A percentile compares a stretch with the other conserved stretches of the same genome.
phyloP scores from a whole-genome alignment of 2,329 filamentous ascomycete genomes.

The Colletotrichum karsti region DNA sequence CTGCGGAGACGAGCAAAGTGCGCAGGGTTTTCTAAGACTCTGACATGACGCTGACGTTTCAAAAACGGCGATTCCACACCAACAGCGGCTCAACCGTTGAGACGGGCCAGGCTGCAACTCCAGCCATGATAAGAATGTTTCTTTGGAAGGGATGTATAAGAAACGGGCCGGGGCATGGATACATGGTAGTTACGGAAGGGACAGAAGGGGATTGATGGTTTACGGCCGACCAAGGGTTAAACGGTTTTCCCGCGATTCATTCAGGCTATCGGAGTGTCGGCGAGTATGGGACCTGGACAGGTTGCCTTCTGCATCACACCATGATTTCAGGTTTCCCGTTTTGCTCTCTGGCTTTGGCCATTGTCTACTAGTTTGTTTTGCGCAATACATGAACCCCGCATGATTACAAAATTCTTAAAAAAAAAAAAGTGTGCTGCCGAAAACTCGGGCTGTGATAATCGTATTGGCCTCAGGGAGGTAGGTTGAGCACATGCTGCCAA shows the following conservation, averaged over 20 bases:
- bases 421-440: not conserved
- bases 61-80: not conserved
- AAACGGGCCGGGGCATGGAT: not conserved
- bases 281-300: conserved; percentile 23
- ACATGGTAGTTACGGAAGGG: conserved; percentile 18
- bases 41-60: not conserved
- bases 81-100: conserved; percentile 10
- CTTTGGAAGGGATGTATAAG: not conserved
- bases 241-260: conserved; percentile 21
- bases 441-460: too few relatives aligned
- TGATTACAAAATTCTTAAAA: not conserved
- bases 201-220: conserved; percentile 3
- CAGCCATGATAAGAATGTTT: conserved; percentile 11
- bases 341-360: conserved; percentile 11
- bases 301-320: conserved; percentile 23
- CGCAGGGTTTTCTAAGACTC: not conserved
- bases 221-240: conserved; percentile 19
- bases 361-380: conserved; percentile 24
- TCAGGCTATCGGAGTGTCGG: conserved; percentile 28
- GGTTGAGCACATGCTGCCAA: conserved; percentile 19
- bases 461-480: not conserved
- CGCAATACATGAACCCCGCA: conserved; percentile 19
- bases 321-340: conserved; percentile 27
- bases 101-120: conserved; percentile 21
- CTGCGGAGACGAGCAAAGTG: not conserved